Evolutionary conservation across 306 rosid species (phyloP), one percentile per base, ranked within the genome.

Genomic region (Chamaecrista fasciculata): DNA sequence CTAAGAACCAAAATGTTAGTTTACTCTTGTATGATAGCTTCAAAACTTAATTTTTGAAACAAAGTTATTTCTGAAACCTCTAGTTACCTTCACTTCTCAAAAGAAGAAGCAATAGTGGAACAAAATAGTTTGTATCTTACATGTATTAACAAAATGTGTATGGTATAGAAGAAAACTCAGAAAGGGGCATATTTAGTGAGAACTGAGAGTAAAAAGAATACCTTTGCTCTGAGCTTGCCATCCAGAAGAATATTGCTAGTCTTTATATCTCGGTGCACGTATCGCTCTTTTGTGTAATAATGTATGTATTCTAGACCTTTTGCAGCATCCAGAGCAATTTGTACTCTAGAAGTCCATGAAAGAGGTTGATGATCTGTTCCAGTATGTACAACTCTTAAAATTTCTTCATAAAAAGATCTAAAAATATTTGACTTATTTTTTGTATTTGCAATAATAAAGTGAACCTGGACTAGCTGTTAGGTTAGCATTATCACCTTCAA

Each of bases 231-330:
- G 25, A 87, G 82, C 28, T 81, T 79, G 11, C 75, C 71, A 51
- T 84, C 89, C 5, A 91, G 86, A 6, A 91, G 90, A 46, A 87
- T 86, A 68, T 86, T 91, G 69, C 88, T 84, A 15, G 92, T 86
- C 87, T 91, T 91, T 64, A 87, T 81, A 26, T 91, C 95, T 11
- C 95, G 87, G 59, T 91, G 95, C 55, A 91, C 97, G 47, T 84
- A 86, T 56, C 81, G 69, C 2, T 80, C 79, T 79, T 82, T 91
- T 16, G 95, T 91, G 52, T 88, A 81, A 66, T 91, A 95, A 47
- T 86, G 95, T 65, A 91, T 88, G 66, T 91, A 91, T 44, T 88
- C 97, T 21, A 91, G 82, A 12, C 97, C 97, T 68, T 81, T 91
- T 37, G 92, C 97, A 8, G 89, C 64, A 55, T 83, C 95, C 7